Evolutionary conservation across 129 eudicot species (phyloP).

Genomic region (Flaveria robusta): DNA sequence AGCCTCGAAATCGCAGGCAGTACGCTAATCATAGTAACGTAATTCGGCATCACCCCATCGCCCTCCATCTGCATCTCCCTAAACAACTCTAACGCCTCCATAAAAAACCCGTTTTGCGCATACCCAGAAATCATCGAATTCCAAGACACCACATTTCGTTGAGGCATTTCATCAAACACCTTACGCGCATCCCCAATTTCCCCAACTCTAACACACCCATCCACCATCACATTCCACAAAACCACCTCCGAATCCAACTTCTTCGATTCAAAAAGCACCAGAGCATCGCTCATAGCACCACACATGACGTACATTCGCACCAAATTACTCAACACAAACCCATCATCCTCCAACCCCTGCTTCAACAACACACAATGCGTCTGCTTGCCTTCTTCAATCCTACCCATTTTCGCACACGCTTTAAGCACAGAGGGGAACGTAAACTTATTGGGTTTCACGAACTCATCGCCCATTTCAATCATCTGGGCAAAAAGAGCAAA

Average conservation of each 20-base stretch:
- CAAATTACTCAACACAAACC: slow-evolving; percentile 48
- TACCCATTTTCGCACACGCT: slow-evolving; percentile 41
- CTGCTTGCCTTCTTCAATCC: slow-evolving; percentile 45
- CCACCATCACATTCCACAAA: slow-evolving; percentile 57
- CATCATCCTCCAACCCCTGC: slow-evolving; percentile 44
- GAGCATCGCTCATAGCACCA: slow-evolving; percentile 43
- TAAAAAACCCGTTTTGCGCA: slow-evolving; percentile 44
- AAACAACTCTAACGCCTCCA: slow-evolving; percentile 44
- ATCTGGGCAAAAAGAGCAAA: slow-evolving; percentile 30
- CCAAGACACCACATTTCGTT: slow-evolving; percentile 56
- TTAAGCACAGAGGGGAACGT: slow-evolving; percentile 61
- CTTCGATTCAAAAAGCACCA: slow-evolving; percentile 25
- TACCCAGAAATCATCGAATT: slow-evolving; percentile 58
- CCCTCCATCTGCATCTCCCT: slow-evolving; percentile 51
- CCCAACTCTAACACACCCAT: slow-evolving; percentile 46
- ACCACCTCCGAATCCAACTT: slow-evolving; percentile 31
- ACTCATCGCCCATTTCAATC: slow-evolving; percentile 10
- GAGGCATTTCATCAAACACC: slow-evolving; percentile 49
- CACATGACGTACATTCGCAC: slow-evolving; percentile 55
- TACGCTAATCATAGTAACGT: slow-evolving; percentile 46
- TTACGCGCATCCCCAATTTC: slow-evolving; percentile 35
- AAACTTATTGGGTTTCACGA: slow-evolving; percentile 44
- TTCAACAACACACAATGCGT: slow-evolving; percentile 41
- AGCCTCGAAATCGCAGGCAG: slow-evolving; percentile 46
- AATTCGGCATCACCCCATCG: slow-evolving; percentile 33